Evolutionary conservation across 2,329 filamentous ascomycete species (phyloP).

Genomic region (Fusarium falciforme): DNA sequence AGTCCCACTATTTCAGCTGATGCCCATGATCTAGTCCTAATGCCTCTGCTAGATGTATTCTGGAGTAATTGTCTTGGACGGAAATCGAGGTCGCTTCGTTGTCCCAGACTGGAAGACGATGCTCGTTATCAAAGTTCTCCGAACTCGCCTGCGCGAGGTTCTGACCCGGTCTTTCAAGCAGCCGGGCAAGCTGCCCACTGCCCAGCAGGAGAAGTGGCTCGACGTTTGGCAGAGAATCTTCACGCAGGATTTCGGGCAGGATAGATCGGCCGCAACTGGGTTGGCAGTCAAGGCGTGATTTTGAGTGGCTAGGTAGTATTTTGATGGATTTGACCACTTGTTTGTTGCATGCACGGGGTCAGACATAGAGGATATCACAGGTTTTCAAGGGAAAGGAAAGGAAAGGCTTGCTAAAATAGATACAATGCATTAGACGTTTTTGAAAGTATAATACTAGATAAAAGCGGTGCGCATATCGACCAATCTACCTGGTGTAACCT

Average conservation of each 20-base stretch:
- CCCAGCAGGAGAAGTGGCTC: slow-evolving; percentile 79
- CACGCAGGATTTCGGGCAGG: slow-evolving; percentile 59
- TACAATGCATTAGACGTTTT: background rate
- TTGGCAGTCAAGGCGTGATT: slow-evolving; percentile 46
- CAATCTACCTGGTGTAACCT: background rate
- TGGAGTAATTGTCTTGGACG: slow-evolving; percentile 87
- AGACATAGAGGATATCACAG: background rate
- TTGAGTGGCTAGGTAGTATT: background rate
- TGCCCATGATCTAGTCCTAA: background rate
- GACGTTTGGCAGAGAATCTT: slow-evolving; percentile 80
- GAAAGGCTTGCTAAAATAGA: background rate
- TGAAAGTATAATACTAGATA: background rate
- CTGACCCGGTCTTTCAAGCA: slow-evolving; percentile 77
- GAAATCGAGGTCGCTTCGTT: slow-evolving; percentile 85
- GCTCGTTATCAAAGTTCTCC: slow-evolving; percentile 86
- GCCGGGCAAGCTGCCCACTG: slow-evolving; percentile 70
- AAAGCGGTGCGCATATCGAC: background rate
- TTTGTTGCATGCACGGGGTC: background rate
- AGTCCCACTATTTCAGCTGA: slow-evolving; percentile 16
- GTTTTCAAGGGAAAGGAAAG: background rate
- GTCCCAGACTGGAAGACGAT: slow-evolving; percentile 90
- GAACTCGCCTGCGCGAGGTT: slow-evolving; percentile 79
- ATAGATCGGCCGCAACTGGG: slow-evolving; percentile 42
- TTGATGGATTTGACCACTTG: background rate
- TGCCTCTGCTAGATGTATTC: slow-evolving; percentile 75